A percentile compares a stretch with the other conserved stretches of the same genome.
phyloP scores from a whole-genome alignment of 1,284 basidiomycete species.

The Rhodotorula glutinis region DNA sequence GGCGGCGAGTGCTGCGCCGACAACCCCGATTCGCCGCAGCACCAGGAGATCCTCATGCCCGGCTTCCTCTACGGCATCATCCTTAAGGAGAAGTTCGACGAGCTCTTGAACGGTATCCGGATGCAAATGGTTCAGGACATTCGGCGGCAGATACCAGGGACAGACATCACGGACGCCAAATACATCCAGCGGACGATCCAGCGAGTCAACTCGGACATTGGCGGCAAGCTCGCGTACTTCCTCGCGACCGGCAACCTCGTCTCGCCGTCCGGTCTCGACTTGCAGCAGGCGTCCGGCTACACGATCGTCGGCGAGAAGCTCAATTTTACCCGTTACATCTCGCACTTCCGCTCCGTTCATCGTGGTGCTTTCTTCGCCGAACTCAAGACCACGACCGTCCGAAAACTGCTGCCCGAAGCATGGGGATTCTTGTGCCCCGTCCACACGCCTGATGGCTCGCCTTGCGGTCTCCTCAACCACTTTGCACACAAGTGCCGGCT shows the following conservation, averaged over 20 bases:
- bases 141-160: slow-evolving; percentile 63
- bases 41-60: slow-evolving; percentile 95
- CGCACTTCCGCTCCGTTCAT: slow-evolving; percentile 97
- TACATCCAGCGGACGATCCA: slow-evolving; percentile 77
- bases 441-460: slow-evolving; percentile 96
- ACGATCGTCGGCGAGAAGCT: slow-evolving; percentile 99
- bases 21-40: slow-evolving; percentile 98
- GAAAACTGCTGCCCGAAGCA: slow-evolving; percentile 94
- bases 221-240: slow-evolving; percentile 86
- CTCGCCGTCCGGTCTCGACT: slow-evolving; percentile 90
- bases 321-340: slow-evolving; percentile 97
- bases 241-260: slow-evolving; percentile 95
- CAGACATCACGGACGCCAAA: slow-evolving; percentile 81
- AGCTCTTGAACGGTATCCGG: slow-evolving; percentile 74
- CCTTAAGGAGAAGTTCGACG: slow-evolving; percentile 95
- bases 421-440: slow-evolving; percentile 99
- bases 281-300: slow-evolving; percentile 96
- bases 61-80: slow-evolving; percentile 94
- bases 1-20: slow-evolving; percentile 88
- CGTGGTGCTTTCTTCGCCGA: slow-evolving; percentile 99
- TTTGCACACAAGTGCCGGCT: slow-evolving; percentile 92
- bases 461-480: slow-evolving; percentile 97
- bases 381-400: slow-evolving; percentile 95
- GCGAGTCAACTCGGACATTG: slow-evolving; percentile 87
- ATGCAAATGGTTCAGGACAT: slow-evolving; percentile 73